Evolutionary conservation across 2,329 filamentous ascomycete genomes (phyloP), one percentile per base, ranked within the genome.

Genomic region (Colletotrichum cordylinicola): DNA sequence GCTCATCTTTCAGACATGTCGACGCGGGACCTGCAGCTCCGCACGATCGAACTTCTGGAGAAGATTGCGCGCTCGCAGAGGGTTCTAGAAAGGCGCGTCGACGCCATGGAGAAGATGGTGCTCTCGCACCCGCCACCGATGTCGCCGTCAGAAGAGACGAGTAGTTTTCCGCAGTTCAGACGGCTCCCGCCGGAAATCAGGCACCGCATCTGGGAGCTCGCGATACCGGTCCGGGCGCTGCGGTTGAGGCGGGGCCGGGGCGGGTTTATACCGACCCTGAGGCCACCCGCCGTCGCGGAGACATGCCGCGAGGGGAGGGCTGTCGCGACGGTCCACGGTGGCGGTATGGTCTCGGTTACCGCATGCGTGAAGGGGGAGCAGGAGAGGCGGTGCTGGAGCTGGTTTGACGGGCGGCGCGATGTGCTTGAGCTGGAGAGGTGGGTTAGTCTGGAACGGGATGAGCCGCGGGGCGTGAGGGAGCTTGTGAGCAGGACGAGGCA

Each of bases 371-470:
- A 55, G 13, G 6, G 16, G 4, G 33, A 60, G 10, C 6, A 15
- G 7, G 29, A 16, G 13, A 66, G 31, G 52, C 67, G 31, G 33
- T 33, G 31, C 12, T 64, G 72, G 33, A 27, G 52, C 29, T 76
- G 74, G 74, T 76, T 75, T 2, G 74, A 76, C 21, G 52, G 52
- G 5, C 27, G 31, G 5, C 66, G 33, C n/a, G 74, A 76, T 15
- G 72, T 71, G 15, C 52, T 76, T 6, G 74, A 75, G 52, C 52
- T 76, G 16, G 72, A 76, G n/a, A 21, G 74, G 15, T 66, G 74
- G 61, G 33, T 67, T 9, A 62, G 52, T 6, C 43, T 76, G 24
- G 74, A 75, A 31, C 16, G 18, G 5, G 39, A 76, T 8, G 13
- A 61, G n/a, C 74, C 74, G 24, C 39, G 55, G 0, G 72, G 72